Evolutionary conservation across 2,329 filamentous ascomycete species (phyloP), one percentile per base, ranked within the genome.

Genomic region (Aphanoascus verrucosus): DNA sequence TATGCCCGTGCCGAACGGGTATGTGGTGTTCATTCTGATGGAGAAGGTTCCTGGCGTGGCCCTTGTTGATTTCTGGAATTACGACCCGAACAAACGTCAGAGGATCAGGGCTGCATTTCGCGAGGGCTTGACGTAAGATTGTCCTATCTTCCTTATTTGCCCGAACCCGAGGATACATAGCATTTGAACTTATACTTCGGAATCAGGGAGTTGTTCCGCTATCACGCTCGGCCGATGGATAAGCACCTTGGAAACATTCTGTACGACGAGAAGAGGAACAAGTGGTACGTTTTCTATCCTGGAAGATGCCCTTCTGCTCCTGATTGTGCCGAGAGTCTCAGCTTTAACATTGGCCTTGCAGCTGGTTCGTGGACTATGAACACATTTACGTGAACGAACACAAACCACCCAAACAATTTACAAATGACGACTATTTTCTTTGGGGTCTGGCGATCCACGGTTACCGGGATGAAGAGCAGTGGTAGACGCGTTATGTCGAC

Each of bases 11-110:
- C 53, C 53, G 15, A 49, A 20, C n/a, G 56, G 53, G 8, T 55
- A 55, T 23, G n/a, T 57, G 7, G 38, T 55, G 6, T 51, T 43
- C 28, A 14, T 55, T 8, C 9, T 55, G 31, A 57, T 57, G 49
- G 45, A 57, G 35, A 52, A 53, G 12, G 35, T 49, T 28, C 49
- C 56, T n/a, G 56, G 56, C 14, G 46, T 50, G n/a, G 19, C 44
- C 3, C 34, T 57, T 7, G n/a, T 20, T 14, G 20, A 52, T 37
- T 52, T 52, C 32, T 45, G 41, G 41, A 5, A 35, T 15, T 52
- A 52, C 23, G 37, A 45, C n/a, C 28, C 15, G n/a, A 14, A 14
- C 7, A 52, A 52, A 20, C 49, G 41, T 17, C 23, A 52, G 15
- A 52, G 46, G 49, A 46, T 52, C n/a, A 45, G 41, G 19, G 40